Conservation (phyloP, 768 basidiomycete genomes). For the Collybiopsis confluens region DNA sequence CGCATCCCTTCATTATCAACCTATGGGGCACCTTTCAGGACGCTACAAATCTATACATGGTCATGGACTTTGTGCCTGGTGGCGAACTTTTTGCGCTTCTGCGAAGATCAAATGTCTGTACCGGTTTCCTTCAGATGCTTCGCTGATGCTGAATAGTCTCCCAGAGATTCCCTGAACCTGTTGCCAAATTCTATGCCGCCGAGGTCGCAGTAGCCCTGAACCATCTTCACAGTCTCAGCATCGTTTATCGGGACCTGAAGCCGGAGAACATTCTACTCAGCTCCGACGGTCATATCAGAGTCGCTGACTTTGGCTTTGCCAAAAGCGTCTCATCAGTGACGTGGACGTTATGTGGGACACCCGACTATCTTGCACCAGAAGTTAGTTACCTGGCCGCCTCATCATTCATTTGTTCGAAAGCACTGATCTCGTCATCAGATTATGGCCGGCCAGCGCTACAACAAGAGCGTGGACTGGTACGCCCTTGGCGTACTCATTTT, state of each 20-base stretch:
- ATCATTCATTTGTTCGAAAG: slow-evolving; percentile 11
- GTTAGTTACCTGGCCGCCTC: slow-evolving; percentile 27
- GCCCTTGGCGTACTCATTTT: slow-evolving; percentile 95
- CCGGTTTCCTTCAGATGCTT: slow-evolving; percentile 13
- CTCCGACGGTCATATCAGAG: slow-evolving; percentile 94
- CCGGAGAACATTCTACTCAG: slow-evolving; percentile 95
- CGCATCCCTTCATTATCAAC: slow-evolving; percentile 93
- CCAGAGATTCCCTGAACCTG: slow-evolving; percentile 92
- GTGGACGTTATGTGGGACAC: slow-evolving; percentile 94
- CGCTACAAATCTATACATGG: slow-evolving; percentile 90
- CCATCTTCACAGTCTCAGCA: slow-evolving; percentile 79
- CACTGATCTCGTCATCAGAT: slow-evolving; percentile 39
- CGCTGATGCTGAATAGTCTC: slow-evolving; percentile 14
- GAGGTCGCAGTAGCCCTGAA: slow-evolving; percentile 92
- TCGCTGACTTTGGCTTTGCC: slow-evolving; percentile 96
- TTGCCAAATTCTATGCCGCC: slow-evolving; percentile 96
- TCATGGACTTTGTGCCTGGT: slow-evolving; percentile 95
- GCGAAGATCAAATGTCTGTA: slow-evolving; percentile 78
- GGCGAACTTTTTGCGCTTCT: slow-evolving; percentile 95
- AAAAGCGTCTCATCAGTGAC: slow-evolving; percentile 84
- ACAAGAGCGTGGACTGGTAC: slow-evolving; percentile 98
- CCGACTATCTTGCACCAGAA: slow-evolving; percentile 97
- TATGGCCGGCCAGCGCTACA: slow-evolving; percentile 80
- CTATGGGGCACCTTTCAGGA: slow-evolving; percentile 97
- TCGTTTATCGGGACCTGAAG: slow-evolving; percentile 97